Conservation (phyloP, 495 filamentous ascomycete species). For the Aspergillus biplanus region DNA sequence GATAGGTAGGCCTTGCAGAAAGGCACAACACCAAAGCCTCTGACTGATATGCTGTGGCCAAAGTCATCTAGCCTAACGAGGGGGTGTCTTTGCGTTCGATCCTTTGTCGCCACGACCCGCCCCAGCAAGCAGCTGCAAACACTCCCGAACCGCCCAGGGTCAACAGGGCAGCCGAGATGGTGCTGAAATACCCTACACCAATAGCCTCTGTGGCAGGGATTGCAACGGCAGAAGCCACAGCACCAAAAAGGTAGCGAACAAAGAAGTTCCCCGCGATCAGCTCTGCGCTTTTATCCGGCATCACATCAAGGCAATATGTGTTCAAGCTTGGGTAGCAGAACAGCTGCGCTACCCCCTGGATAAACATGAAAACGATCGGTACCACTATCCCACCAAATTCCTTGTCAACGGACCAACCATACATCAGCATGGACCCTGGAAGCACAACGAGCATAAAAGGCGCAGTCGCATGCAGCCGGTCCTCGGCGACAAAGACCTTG, state of each 20-base stretch:
- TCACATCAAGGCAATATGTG: conserved; percentile 77
- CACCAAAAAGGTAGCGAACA: conserved; percentile 69
- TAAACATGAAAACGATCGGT: conserved; percentile 70
- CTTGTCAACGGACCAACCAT: conserved; percentile 74
- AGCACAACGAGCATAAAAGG: conserved; percentile 62
- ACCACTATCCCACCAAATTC: conserved; percentile 66
- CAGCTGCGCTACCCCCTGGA: conserved; percentile 71
- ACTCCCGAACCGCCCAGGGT: conserved; percentile 1
- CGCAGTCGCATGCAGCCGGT: conserved; percentile 65
- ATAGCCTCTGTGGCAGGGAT: conserved; percentile 67
- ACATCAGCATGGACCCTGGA: conserved; percentile 68
- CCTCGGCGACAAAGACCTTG: conserved; percentile 66
- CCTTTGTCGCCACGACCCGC: not conserved
- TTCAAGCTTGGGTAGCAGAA: conserved; percentile 76
- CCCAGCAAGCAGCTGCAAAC: conserved; percentile 11
- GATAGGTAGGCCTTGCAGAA: no score
- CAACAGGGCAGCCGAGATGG: conserved; percentile 14
- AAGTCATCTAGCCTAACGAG: not conserved
- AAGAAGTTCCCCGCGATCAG: conserved; percentile 77
- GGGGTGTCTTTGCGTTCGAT: not conserved
- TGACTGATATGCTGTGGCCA: not conserved
- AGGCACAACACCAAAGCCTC: no score
- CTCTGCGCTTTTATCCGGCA: conserved; percentile 65
- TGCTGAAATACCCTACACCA: conserved; percentile 56
- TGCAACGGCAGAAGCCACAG: conserved; percentile 65